Base-by-base conservation (phyloP, 2,329 filamentous ascomycete genomes). In the Aureobasidium sp. region DNA sequence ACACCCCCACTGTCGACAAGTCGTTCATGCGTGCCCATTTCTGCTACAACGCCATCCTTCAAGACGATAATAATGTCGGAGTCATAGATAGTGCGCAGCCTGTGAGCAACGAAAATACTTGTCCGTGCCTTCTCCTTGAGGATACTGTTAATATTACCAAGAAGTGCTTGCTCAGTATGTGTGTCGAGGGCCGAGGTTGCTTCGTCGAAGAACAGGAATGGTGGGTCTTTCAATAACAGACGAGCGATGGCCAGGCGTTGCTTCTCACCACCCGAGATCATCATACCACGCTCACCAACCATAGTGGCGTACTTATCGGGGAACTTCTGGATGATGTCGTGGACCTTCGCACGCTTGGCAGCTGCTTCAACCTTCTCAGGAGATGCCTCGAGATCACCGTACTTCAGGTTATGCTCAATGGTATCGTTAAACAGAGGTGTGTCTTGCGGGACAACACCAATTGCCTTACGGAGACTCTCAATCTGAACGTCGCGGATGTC, bases 391-490 rank as follows among this genome's bases (percentile, higher is more conserved):
- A 97, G 83, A 67, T 89, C 84, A 56, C 94, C 94, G 73, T 99
- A 99, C 65, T 86, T 88, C 69, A 99, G 96, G 72, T 99, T 99
- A 74, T 97, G 91, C 71, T 89, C 88, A 63, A 99, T 93, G 0
- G 91, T 94, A 70, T 96, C 91, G 73, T 99, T 99, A 80, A 99
- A 99, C 1, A 99, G 81, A 0, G 94, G 92, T 0, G 94, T 97
- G 68, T 99, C 94, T 73, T 99, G 95, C 0, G 94, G 94, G 0
- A 99, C 94, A 17, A 99, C 93, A 24, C 94, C 94, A 66, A 99
- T 97, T 2, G 89, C 83, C 66, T 84, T 85, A 7, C 94, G 86
- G 31, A 99, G 79, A 39, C 89, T 95, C 59, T 95, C 90, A 1
- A 97, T 75, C 12, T 82, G 86, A 1, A 99, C 87, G 63, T 90